phyloP scores from a whole-genome alignment of 495 filamentous ascomycete genomes.

The Penicillium malachiteum region DNA sequence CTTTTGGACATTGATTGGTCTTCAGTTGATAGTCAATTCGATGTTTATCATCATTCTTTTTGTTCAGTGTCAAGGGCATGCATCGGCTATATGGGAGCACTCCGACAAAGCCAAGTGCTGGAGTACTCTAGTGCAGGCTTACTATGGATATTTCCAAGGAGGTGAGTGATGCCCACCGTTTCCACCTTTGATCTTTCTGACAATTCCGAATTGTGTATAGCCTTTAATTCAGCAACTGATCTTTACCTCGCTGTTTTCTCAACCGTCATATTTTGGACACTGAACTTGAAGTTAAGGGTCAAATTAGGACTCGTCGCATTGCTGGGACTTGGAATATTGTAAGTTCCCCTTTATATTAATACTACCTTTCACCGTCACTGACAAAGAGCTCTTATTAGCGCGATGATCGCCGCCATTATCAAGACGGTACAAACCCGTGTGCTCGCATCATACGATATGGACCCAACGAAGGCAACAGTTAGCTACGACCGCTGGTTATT shows the following conservation, averaged over 20 bases:
- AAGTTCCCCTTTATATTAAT: conserved; percentile 6
- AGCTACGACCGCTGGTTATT: conserved; percentile 30
- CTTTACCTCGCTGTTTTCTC: conserved; percentile 52
- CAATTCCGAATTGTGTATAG: conserved; percentile 13
- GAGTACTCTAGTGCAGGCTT: conserved; percentile 30
- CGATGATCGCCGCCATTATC: conserved; percentile 34
- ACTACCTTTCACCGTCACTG: background rate
- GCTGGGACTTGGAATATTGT: conserved; percentile 49
- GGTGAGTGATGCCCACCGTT: conserved; percentile 23
- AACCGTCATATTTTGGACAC: conserved; percentile 41
- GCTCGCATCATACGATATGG: conserved; percentile 21
- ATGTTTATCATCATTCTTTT: conserved; percentile 39
- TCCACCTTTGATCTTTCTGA: background rate
- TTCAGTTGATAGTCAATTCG: conserved; percentile 27
- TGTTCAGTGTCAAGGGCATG: conserved; percentile 36
- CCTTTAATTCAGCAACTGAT: conserved; percentile 46
- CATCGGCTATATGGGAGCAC: conserved; percentile 39
- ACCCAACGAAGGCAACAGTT: conserved; percentile 29
- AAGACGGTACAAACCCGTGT: conserved; percentile 29
- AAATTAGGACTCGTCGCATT: conserved; percentile 47
- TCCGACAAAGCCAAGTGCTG: conserved; percentile 33
- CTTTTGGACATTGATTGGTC: conserved; percentile 32
- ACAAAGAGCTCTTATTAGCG: conserved; percentile 9
- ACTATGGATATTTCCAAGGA: conserved; percentile 41
- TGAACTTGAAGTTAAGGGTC: conserved; percentile 42